Conservation (phyloP, 176 grass and related monocot species). For the Carex myosuroides region DNA sequence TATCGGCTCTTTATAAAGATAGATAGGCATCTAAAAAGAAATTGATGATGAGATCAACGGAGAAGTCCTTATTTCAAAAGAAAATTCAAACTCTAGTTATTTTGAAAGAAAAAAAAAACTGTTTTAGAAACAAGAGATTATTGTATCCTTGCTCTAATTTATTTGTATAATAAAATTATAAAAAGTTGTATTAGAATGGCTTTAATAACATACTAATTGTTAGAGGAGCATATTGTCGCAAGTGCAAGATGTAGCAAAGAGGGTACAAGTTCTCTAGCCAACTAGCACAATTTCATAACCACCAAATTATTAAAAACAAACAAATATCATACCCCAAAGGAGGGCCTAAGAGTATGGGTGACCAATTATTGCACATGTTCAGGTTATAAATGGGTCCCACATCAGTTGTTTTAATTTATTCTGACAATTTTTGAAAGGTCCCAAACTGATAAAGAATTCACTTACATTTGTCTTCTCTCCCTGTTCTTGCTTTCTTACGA, state of each 20-base stretch:
- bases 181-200: not conserved
- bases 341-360: not conserved
- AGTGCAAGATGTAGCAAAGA: not conserved
- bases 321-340: not conserved
- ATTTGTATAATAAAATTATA: not conserved
- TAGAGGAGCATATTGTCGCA: not conserved
- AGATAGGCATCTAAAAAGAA: too few relatives aligned
- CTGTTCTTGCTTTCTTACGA: constrained; percentile 9
- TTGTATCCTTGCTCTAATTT: not conserved
- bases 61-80: too few relatives aligned
- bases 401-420: not conserved
- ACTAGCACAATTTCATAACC: not conserved
- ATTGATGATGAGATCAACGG: too few relatives aligned
- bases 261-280: not conserved
- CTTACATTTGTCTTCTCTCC: constrained; percentile 8
- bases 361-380: not conserved
- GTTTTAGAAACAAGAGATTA: not conserved
- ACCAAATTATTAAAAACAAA: not conserved
- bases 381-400: not conserved
- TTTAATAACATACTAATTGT: not conserved
- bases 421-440: not conserved
- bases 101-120: not conserved
- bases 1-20: too few relatives aligned
- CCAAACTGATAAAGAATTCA: not conserved
- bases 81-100: too few relatives aligned